Conservation (phyloP, 2,329 filamentous ascomycete species). For the Diaporthe amygdali region DNA sequence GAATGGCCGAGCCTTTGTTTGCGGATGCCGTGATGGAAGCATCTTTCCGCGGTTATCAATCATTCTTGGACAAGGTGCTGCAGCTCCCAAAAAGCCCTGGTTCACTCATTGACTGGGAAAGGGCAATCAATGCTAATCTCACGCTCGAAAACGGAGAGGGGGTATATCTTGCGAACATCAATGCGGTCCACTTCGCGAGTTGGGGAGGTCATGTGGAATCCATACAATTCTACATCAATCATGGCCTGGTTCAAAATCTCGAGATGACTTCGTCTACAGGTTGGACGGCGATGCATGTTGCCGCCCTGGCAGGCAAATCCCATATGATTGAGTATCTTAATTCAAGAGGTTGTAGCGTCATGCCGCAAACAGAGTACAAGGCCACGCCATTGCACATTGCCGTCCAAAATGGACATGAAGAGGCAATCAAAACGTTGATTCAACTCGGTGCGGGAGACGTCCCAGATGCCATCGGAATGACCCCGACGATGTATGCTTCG, state of each 20-base stretch:
- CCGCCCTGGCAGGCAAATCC: accelerated
- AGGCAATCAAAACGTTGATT: background rate
- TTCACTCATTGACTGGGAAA: background rate
- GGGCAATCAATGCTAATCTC: too few relatives aligned
- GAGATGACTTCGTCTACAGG: accelerated
- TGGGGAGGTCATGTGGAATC: background rate
- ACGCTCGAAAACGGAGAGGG: too few relatives aligned
- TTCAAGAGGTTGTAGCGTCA: background rate
- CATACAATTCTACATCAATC: background rate
- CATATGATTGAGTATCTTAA: background rate
- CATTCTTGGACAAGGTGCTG: background rate
- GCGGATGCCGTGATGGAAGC: background rate
- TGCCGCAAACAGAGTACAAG: background rate
- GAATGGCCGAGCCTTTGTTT: accelerated
- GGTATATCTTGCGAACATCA: background rate
- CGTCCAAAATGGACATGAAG: accelerated
- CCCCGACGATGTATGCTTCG: background rate
- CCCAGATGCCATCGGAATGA: background rate
- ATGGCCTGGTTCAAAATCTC: background rate
- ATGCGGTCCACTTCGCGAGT: background rate
- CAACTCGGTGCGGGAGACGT: background rate
- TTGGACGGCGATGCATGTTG: background rate
- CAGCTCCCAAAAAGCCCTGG: background rate
- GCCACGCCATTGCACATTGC: background rate
- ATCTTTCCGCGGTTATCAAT: accelerated